These are phyloP conservation scores for Sinapis alba DNA, from an alignment of 441 rosid species.

Conservation along the genomic window DNA sequence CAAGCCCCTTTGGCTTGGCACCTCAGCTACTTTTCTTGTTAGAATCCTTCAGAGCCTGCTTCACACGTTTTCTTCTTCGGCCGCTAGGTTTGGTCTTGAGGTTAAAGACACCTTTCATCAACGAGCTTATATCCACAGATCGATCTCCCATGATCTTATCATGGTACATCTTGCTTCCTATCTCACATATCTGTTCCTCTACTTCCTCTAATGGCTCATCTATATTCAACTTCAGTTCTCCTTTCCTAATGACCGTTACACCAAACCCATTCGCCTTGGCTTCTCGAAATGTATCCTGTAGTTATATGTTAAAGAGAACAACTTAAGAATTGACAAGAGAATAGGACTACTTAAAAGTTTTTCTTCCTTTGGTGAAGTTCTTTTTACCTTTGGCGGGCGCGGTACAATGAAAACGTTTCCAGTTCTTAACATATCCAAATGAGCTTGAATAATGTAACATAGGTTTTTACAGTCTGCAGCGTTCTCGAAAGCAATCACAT, in stretches of 20 bases:
- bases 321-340: neutral
- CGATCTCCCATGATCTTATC: slow-evolving; percentile 77
- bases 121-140: slow-evolving; percentile 68
- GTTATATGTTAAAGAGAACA: slow-evolving; percentile 13
- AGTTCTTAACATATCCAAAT: slow-evolving; percentile 76
- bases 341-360: neutral
- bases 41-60: slow-evolving; percentile 8
- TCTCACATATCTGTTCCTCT: slow-evolving; percentile 74
- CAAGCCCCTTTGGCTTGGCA: neutral
- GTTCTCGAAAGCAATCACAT: slow-evolving; percentile 85
- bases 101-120: slow-evolving; percentile 77
- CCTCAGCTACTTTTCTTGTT: slow-evolving; percentile 27
- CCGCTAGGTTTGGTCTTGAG: slow-evolving; percentile 36
- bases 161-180: slow-evolving; percentile 89
- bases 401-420: slow-evolving; percentile 87
- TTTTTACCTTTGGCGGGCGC: slow-evolving; percentile 80
- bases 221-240: slow-evolving; percentile 74
- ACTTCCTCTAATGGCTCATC: slow-evolving; percentile 84
- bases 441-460: slow-evolving; percentile 81
- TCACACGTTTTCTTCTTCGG: slow-evolving; percentile 24
- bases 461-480: slow-evolving; percentile 73
- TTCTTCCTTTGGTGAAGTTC: slow-evolving; percentile 1
- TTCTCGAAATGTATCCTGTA: slow-evolving; percentile 81
- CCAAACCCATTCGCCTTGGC: slow-evolving; percentile 85
- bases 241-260: slow-evolving; percentile 81